Base-by-base conservation (phyloP, 176 grass and related monocot genomes). In the Oryza officinalis region DNA sequence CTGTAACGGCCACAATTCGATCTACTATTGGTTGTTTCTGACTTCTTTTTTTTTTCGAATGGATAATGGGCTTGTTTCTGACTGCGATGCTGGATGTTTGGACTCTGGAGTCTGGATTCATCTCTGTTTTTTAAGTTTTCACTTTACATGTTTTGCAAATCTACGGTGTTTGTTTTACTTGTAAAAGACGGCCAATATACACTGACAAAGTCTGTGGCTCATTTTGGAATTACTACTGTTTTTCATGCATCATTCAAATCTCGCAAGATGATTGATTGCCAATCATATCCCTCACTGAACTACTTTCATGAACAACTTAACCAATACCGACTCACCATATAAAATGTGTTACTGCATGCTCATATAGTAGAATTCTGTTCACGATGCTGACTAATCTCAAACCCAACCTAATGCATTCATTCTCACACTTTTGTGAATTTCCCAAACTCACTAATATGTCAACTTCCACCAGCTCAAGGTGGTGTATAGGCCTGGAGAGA, bases 401-500 rank as follows among this genome's bases (percentile, higher is more conserved):
- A 61, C 26, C 31, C 27, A 61, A 20, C 31, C 27, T 25, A 33
- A 72, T 81, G 77, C n/a, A 30, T 75, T 60, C 10, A 46, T 82
- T 83, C 3, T 45, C 12, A 11, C 26, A 13, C 22, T 46, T 14
- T 63, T 73, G 7, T 78, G 33, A 71, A 6, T 28, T 8, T 75
- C 17, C 77, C 59, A 67, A 41, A 41, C 30, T 65, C 40, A 67
- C 66, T 72, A 27, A 72, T 8, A 68, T 80, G 17, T 80, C 31
- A 27, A 84, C 63, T 80, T 87, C 54, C 59, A 65, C 76, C 89
- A 98, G 93, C 87, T 98, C 35, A 94, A 98, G 85, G 90, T 95
- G 79, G 85, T 69, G 64, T 95, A 95, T 65, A 87, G 65, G 37
- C 96, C 93, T 6, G 87, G 87, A 69, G 89, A 98, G 27, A 90